phyloP scores from a whole-genome alignment of 2,329 filamentous ascomycete genomes.

The Corynespora cassiicola region DNA sequence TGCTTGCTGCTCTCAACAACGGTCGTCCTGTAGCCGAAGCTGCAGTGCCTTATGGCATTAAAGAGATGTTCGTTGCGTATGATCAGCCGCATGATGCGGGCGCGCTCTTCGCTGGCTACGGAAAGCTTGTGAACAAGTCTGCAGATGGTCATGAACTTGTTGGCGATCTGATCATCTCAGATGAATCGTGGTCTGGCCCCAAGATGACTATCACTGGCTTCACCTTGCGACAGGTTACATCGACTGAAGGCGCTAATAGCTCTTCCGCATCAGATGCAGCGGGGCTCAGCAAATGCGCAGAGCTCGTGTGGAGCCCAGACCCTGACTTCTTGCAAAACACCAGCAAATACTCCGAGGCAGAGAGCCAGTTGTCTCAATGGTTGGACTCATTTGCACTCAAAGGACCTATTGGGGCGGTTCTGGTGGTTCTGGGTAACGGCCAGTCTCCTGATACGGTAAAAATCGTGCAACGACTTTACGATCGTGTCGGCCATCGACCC shows the following conservation, averaged over 20 bases:
- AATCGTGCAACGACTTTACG: slow-evolving; percentile 1
- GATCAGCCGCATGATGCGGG: slow-evolving; percentile 5
- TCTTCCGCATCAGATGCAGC: background rate
- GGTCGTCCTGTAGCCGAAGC: slow-evolving; percentile 1
- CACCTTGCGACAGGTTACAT: slow-evolving; percentile 3
- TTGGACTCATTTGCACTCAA: slow-evolving; percentile 1
- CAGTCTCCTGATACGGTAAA: background rate
- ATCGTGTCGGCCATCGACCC: background rate
- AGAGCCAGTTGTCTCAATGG: slow-evolving; percentile 1
- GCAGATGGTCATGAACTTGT: slow-evolving; percentile 2
- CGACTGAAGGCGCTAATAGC: background rate
- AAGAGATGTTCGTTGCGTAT: slow-evolving; percentile 2
- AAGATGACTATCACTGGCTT: slow-evolving; percentile 3
- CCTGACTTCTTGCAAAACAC: background rate
- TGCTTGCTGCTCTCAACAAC: slow-evolving; percentile 11
- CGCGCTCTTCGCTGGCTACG: slow-evolving; percentile 2
- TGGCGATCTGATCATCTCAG: slow-evolving; percentile 4
- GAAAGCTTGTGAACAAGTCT: background rate
- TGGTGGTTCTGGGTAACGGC: background rate
- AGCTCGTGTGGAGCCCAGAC: slow-evolving; percentile 1
- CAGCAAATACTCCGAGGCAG: background rate
- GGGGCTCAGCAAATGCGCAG: slow-evolving; percentile 1
- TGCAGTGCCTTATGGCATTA: slow-evolving; percentile 2
- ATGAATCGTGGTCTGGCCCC: slow-evolving; percentile 3
- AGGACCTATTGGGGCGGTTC: background rate